phyloP scores from a whole-genome alignment of 1,284 basidiomycete genomes.

The Blastosporella zonata region DNA sequence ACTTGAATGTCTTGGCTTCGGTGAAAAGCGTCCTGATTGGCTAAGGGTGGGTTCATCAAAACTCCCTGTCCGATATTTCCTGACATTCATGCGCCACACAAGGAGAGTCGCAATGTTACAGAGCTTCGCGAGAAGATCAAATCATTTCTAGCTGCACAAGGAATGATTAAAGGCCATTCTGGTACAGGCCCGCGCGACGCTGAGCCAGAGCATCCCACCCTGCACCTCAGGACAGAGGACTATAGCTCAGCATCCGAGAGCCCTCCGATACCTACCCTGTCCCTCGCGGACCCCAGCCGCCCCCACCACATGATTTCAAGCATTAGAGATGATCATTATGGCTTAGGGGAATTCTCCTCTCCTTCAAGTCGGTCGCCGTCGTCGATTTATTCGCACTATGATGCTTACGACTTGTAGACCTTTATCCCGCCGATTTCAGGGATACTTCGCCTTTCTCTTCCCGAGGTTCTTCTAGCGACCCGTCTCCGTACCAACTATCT shows the following conservation, averaged over 20 bases:
- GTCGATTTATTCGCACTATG: conserved; percentile 8
- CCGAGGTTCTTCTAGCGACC: conserved; percentile 28
- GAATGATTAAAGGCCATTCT: conserved; percentile 83
- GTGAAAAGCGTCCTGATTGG: conserved; percentile 82
- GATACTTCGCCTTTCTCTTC: conserved; percentile 20
- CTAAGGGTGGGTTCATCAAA: conserved; percentile 54
- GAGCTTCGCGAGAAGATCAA: conserved; percentile 75
- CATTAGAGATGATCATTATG: conserved; percentile 31
- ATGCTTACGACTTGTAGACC: conserved; percentile 19
- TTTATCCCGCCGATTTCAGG: conserved; percentile 15
- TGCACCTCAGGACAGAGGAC: conserved; percentile 47
- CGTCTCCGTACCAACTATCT: conserved; percentile 16
- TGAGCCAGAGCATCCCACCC: conserved; percentile 52
- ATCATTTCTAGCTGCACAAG: conserved; percentile 69
- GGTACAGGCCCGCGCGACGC: conserved; percentile 55
- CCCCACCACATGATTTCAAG: conserved; percentile 25
- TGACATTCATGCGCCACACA: conserved; percentile 28
- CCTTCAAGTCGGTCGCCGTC: conserved; percentile 13
- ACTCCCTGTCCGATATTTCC: not conserved
- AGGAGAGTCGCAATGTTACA: conserved; percentile 65
- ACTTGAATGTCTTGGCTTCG: conserved; percentile 83
- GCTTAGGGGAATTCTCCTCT: not conserved
- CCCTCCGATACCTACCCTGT: conserved; percentile 51
- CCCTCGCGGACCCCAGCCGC: conserved; percentile 30
- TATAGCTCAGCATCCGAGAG: conserved; percentile 46